Base-by-base conservation (phyloP, 2,329 filamentous ascomycete genomes). In the Pyrenophora tritici-repentis region DNA sequence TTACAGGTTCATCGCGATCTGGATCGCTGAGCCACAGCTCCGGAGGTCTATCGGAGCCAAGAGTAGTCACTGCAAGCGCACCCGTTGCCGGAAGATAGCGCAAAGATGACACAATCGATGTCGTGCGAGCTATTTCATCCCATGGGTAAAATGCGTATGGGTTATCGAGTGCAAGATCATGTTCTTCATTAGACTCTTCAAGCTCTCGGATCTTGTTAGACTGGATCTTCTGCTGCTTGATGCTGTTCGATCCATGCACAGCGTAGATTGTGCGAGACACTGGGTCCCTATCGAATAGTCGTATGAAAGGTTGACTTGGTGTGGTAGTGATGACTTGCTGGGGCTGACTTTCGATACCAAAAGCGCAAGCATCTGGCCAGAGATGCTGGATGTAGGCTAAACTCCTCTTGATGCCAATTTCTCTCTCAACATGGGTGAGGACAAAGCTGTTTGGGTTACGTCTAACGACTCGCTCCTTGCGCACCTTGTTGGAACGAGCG, bases 101-200 rank as follows among this genome's bases (percentile, higher is more conserved):
- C 1, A 72, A 31, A 1, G 70, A 72, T 0, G 72, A 73, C 29
- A 72, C 56, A 2, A 58, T 51, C 1, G 68, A 73, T 0, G 62
- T 67, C 4, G 64, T 62, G 10, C 56, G 59, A 6, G 50, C 50
- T 18, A 68, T 39, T 29, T 62, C 59, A 40, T 63, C 63, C 57
- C 61, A 65, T 6, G 57, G 47, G 12, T 63, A 50, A 26, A 58
- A 61, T n/a, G 59, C 48, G 17, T 68, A 61, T 32, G 52, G 20
- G 9, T 57, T 55, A 12, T 34, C n/a, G n/a, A 31, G 37, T 17
- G 33, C 22, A n/a, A 36, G 10, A 20, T 37, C 33, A 16, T 42
- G 22, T 18, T 44, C 45, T 6, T 49, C 40, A 5, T 39, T 33
- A 2, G 37, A 29, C 9, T 29, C 26, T 10, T 2, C 26, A 29